Evolutionary conservation across 2,329 filamentous ascomycete species (phyloP).

Genomic region (Cladosporium sp.): DNA sequence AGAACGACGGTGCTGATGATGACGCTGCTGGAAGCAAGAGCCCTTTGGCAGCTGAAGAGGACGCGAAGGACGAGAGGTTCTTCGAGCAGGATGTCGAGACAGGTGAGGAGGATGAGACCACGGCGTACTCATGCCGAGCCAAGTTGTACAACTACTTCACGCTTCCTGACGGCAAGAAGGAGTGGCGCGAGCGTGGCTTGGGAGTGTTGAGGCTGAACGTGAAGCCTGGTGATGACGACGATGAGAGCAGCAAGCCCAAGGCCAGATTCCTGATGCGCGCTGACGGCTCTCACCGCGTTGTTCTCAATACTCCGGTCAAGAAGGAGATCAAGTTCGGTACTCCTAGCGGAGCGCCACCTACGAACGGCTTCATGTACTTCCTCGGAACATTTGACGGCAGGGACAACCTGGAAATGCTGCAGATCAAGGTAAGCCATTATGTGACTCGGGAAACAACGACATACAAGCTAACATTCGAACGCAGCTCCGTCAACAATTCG

Average conservation of each 20-base stretch:
- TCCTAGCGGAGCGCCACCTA: conserved; percentile 60
- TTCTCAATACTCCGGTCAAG: conserved; percentile 80
- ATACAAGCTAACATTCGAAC: conserved; percentile 26
- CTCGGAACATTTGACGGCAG: conserved; percentile 57
- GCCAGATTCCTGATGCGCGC: conserved; percentile 86
- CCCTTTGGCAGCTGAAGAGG: conserved; percentile 54
- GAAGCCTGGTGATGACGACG: conserved; percentile 57
- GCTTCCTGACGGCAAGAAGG: conserved; percentile 46
- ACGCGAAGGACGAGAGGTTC: conserved; percentile 63
- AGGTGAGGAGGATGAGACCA: conserved; percentile 80
- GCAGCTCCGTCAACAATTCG: conserved; percentile 45
- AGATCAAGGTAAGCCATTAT: conserved; percentile 54
- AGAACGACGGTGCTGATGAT: conserved; percentile 49
- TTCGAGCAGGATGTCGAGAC: conserved; percentile 72
- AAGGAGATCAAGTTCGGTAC: conserved; percentile 78
- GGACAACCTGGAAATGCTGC: conserved; percentile 51
- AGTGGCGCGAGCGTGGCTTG: conserved; percentile 87
- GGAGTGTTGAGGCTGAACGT: conserved; percentile 85
- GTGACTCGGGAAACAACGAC: conserved; percentile 40
- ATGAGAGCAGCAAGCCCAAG: conserved; percentile 45
- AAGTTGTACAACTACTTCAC: conserved; percentile 80
- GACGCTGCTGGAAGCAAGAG: conserved; percentile 48
- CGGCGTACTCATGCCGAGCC: conserved; percentile 71
- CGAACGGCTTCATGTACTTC: conserved; percentile 69
- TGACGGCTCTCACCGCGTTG: conserved; percentile 81